Evolutionary conservation across 176 grass and related monocot species (phyloP).

Genomic region (Eleusine coracana): DNA sequence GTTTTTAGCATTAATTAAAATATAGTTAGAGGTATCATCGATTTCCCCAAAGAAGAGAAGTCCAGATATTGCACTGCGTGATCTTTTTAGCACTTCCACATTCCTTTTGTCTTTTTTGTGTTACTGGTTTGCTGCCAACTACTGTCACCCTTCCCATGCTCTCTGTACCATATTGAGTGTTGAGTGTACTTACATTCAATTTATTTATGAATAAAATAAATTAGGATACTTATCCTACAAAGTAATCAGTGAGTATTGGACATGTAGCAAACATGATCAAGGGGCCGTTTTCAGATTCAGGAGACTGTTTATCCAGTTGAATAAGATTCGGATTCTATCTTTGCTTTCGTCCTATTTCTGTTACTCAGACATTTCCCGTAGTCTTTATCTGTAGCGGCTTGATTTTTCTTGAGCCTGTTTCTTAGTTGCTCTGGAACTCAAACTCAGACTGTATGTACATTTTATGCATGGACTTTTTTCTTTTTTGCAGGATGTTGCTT

Average conservation of each 20-base stretch:
- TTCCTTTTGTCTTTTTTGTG: not conserved
- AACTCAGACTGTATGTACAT: slow-evolving; percentile 5
- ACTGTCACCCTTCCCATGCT: not conserved
- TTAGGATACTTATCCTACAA: not conserved
- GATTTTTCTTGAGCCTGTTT: slow-evolving; percentile 13
- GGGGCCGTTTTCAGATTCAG: not conserved
- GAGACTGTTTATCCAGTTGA: not conserved
- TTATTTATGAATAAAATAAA: slow-evolving; percentile 23
- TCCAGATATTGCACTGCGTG: not conserved
- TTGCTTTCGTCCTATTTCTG: slow-evolving; percentile 24
- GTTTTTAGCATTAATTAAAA: too few species aligned
- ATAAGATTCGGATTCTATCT: not conserved
- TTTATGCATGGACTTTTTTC: slow-evolving; percentile 33
- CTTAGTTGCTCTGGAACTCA: slow-evolving; percentile 9
- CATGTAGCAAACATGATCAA: not conserved
- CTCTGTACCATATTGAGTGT: slow-evolving; percentile 4
- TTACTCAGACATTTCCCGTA: not conserved
- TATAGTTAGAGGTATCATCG: too few species aligned
- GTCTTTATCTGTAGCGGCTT: not conserved
- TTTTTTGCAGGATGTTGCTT: slow-evolving; percentile 82
- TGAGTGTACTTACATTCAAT: not conserved
- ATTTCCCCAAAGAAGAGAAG: too few species aligned
- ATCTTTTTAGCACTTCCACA: not conserved
- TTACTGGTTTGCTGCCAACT: slow-evolving; percentile 15
- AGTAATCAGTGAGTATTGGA: not conserved